A percentile compares a stretch with the other conserved stretches of the same genome.
phyloP scores from a whole-genome alignment of 2,329 filamentous ascomycete species.

The Ceratocystis ficicola region DNA sequence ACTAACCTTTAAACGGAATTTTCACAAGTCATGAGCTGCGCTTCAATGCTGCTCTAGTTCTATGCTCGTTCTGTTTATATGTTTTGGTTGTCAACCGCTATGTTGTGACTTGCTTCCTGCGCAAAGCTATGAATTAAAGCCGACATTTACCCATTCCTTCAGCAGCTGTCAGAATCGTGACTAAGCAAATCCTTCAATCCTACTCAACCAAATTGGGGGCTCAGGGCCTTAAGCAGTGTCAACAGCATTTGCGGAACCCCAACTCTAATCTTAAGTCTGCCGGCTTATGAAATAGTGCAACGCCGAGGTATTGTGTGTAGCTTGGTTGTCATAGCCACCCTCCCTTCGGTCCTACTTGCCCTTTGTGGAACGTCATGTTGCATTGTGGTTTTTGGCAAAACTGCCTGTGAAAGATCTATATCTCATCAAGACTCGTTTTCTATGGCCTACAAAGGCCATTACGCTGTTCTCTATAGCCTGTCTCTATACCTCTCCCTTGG shows the following conservation, averaged over 20 bases:
- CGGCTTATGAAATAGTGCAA: background rate
- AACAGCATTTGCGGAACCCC: background rate
- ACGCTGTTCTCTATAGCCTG: background rate
- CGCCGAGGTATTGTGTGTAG: background rate
- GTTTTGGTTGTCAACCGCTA: background rate
- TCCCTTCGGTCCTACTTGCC: background rate
- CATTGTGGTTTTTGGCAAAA: background rate
- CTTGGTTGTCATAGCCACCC: background rate
- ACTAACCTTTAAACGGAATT: background rate
- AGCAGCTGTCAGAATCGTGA: background rate
- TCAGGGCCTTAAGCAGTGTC: background rate
- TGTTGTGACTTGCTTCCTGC: background rate
- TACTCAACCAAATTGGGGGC: too few species aligned
- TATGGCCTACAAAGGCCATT: background rate
- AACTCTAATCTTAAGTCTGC: background rate
- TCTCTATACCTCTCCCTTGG: background rate
- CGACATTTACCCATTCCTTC: background rate
- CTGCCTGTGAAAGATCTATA: background rate
- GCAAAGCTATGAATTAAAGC: background rate
- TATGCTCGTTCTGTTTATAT: background rate
- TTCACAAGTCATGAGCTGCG: background rate
- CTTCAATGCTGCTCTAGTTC: background rate
- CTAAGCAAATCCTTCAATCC: background rate
- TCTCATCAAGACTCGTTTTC: background rate
- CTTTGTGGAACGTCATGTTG: background rate